A percentile compares a stretch with the other conserved stretches of the same genome.
Conservation (phyloP, 352 stramenopile genomes). For the Peronospora tabacina region DNA sequence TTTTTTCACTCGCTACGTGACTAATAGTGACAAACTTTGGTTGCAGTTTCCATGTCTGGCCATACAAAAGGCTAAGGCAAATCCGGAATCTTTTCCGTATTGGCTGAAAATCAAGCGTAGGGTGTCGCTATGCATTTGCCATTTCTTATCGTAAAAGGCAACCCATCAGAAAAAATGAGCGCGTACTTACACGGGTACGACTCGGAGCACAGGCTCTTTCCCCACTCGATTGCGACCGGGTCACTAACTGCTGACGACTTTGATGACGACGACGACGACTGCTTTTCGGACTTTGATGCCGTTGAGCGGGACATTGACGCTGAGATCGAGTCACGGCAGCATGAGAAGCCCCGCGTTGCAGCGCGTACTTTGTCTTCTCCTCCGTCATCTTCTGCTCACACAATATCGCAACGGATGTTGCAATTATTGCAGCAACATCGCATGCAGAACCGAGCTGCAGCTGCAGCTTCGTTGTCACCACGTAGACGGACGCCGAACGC, state of each 20-base stretch:
- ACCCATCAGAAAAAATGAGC: constrained; percentile 18
- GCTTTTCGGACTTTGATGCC: constrained; percentile 54
- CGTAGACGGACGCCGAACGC: constrained; percentile 1
- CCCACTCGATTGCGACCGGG: constrained; percentile 6
- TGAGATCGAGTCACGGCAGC: constrained; percentile 55
- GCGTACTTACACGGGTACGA: constrained; percentile 20
- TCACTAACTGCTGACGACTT: constrained; percentile 17
- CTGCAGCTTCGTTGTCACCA: constrained; percentile 2
- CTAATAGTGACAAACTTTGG: no score
- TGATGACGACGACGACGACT: constrained; percentile 18
- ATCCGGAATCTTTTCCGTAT: not conserved
- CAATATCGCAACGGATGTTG: constrained; percentile 61
- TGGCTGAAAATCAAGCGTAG: constrained; percentile 6
- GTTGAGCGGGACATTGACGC: constrained; percentile 65
- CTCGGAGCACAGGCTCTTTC: constrained; percentile 9
- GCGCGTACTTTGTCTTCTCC: not conserved
- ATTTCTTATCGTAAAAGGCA: constrained; percentile 1
- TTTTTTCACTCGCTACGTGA: no score
- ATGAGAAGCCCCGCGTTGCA: not conserved
- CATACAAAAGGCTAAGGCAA: constrained; percentile 7
- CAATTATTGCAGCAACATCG: constrained; percentile 41
- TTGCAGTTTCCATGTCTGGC: not conserved
- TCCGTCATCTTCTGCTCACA: constrained; percentile 15
- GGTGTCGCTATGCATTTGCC: constrained; percentile 11
- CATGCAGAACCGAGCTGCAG: constrained; percentile 13